Conservation (phyloP, 129 eudicot species). For the Flaveria sonorensis region DNA sequence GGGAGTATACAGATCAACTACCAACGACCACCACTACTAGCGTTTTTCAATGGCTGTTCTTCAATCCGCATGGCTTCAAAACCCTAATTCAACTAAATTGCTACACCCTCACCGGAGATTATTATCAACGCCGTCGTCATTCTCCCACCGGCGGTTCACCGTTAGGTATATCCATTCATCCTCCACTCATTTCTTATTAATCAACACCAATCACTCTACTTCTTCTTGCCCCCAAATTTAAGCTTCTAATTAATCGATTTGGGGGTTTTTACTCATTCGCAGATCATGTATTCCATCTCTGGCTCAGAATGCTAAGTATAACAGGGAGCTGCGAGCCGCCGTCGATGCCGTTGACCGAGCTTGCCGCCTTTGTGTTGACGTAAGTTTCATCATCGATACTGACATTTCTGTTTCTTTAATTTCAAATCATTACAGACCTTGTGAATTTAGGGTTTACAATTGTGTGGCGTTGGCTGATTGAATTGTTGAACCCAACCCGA, state of each 20-base stretch:
- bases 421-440: no score
- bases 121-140: slow-evolving; percentile 31
- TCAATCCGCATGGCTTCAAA: background rate
- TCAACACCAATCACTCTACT: slow-evolving; percentile 15
- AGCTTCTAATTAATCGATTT: slow-evolving; percentile 17
- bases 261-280: background rate
- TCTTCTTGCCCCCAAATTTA: background rate
- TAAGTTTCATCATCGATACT: slow-evolving; percentile 21
- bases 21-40: no score
- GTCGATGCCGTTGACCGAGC: slow-evolving; percentile 82
- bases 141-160: slow-evolving; percentile 39
- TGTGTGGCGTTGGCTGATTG: no score
- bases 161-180: slow-evolving; percentile 42
- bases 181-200: no score
- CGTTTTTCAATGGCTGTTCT: no score
- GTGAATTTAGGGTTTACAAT: no score
- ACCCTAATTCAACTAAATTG: slow-evolving; percentile 36
- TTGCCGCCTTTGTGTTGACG: slow-evolving; percentile 85
- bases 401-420: background rate
- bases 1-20: no score
- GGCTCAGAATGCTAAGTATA: slow-evolving; percentile 66
- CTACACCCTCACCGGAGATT: slow-evolving; percentile 24
- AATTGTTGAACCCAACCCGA: no score
- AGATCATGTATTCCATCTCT: slow-evolving; percentile 72
- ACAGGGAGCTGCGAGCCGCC: slow-evolving; percentile 72